These are phyloP conservation scores for Tephrocybe rancida DNA, from an alignment of 768 basidiomycete genomes.

Conservation along the genomic window DNA sequence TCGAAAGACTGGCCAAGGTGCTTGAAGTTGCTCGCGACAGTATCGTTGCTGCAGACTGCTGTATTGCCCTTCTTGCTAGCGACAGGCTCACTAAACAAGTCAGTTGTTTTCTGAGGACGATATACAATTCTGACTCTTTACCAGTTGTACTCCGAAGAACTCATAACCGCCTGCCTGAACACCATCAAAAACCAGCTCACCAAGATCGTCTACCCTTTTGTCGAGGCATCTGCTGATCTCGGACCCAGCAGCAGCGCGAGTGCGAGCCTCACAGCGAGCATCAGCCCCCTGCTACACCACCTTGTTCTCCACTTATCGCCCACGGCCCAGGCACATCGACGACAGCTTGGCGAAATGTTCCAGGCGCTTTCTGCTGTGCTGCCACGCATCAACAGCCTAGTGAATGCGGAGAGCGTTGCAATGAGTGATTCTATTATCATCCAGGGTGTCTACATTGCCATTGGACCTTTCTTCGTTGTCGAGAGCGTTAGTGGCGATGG, in stretches of 20 bases:
- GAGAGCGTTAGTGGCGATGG: constrained; percentile 60
- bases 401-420: constrained; percentile 69
- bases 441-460: constrained; percentile 88
- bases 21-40: constrained; percentile 73
- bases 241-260: constrained; percentile 21
- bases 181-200: constrained; percentile 81
- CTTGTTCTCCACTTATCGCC: constrained; percentile 47
- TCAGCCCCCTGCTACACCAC: constrained; percentile 52
- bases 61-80: constrained; percentile 73
- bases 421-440: constrained; percentile 95
- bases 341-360: constrained; percentile 67
- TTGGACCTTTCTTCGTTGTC: constrained; percentile 93
- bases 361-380: constrained; percentile 72
- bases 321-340: constrained; percentile 37
- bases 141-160: constrained; percentile 92
- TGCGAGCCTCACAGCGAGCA: constrained; percentile 29
- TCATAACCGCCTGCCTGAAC: constrained; percentile 77
- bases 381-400: constrained; percentile 73
- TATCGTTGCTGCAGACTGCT: constrained; percentile 83
- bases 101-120: not conserved
- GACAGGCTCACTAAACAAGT: constrained; percentile 90
- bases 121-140: not conserved
- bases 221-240: constrained; percentile 63
- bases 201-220: constrained; percentile 82
- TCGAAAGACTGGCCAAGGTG: constrained; percentile 50